phyloP scores from a whole-genome alignment of 2,329 filamentous ascomycete genomes.

The Claviceps humidiphila region DNA sequence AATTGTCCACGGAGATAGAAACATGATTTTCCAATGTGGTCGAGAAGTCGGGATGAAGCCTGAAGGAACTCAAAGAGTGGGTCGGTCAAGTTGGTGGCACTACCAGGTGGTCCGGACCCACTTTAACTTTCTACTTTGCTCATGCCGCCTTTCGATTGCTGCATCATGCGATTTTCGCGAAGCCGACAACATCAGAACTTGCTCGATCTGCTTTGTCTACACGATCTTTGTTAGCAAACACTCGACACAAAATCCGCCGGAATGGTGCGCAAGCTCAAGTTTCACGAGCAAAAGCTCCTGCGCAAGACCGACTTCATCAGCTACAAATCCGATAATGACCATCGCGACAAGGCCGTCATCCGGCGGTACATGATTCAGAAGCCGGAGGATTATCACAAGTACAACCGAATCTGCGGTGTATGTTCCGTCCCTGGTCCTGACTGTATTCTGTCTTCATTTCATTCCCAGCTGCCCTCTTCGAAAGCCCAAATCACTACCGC shows the following conservation, averaged over 20 bases:
- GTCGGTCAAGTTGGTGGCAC: not conserved
- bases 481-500: not conserved
- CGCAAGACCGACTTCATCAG: constrained; percentile 88
- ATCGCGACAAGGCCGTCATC: constrained; percentile 68
- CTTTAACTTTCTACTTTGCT: not conserved
- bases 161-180: no score
- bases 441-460: not conserved
- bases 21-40: no score
- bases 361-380: constrained; percentile 87
- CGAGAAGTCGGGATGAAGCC: no score
- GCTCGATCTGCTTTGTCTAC: no score
- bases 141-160: not conserved
- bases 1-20: no score
- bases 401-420: constrained; percentile 55
- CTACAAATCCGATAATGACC: constrained; percentile 77
- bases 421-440: constrained; percentile 15
- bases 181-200: no score
- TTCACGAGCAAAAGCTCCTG: constrained; percentile 93
- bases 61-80: not conserved
- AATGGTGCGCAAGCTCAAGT: constrained; percentile 93
- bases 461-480: not conserved
- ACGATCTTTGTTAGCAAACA: not conserved
- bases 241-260: not conserved
- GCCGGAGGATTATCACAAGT: constrained; percentile 66
- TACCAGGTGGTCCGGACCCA: not conserved